These are phyloP conservation scores for Choricystis sp. DNA, from an alignment of 139 green algal species.

Conservation along the genomic window DNA sequence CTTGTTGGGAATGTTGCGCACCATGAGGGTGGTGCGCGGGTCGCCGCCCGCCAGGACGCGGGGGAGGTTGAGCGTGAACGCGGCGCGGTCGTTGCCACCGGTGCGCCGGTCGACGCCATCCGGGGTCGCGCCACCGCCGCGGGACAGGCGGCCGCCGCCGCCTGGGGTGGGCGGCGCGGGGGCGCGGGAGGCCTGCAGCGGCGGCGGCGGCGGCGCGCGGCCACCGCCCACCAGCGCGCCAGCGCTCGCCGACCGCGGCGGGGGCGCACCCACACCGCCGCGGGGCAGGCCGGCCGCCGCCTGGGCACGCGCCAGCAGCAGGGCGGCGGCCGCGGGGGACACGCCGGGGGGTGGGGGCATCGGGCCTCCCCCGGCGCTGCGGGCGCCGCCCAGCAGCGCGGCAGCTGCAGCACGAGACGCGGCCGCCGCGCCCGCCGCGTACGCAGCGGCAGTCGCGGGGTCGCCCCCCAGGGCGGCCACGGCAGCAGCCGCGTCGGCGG, in stretches of 20 bases:
- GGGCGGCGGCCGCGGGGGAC: no score
- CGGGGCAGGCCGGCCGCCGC: no score
- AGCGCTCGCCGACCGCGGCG: no score
- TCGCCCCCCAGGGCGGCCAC: no score
- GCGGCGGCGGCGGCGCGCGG: no score
- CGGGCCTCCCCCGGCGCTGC: conserved; percentile 12
- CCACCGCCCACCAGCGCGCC: no score
- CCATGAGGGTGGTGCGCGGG: conserved; percentile 90
- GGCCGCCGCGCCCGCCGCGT: no score
- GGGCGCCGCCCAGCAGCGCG: conserved; percentile 8
- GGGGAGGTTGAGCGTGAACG: conserved; percentile 72
- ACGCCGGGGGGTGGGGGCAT: conserved; percentile 18
- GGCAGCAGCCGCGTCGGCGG: no score
- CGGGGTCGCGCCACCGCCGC: conserved; percentile 43
- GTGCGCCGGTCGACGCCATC: conserved; percentile 59
- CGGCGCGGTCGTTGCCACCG: conserved; percentile 58
- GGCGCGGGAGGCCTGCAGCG: background rate
- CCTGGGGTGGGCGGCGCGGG: background rate
- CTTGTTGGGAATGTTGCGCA: conserved; percentile 99
- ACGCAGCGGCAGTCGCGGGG: no score
- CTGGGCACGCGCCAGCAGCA: no score
- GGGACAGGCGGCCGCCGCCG: conserved; percentile 42
- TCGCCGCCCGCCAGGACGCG: conserved; percentile 47
- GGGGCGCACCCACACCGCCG: no score
- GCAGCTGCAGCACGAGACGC: conserved; percentile 22